Conservation (phyloP, 345 rosid genomes). For the Viola odorata region DNA sequence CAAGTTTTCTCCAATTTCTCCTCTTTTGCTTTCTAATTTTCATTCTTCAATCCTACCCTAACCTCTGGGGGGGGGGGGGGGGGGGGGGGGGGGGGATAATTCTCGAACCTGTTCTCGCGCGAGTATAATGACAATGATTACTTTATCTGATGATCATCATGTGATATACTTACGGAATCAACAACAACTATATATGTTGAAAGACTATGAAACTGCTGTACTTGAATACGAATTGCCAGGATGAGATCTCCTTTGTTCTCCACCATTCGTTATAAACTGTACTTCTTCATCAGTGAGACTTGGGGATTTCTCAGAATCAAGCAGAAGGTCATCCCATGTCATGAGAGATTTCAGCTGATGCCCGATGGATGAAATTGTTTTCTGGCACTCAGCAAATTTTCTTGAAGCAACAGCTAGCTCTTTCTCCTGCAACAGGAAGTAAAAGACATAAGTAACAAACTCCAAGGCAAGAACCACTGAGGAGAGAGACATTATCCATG, state of each 20-base stretch:
- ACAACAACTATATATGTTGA: conserved; percentile 5
- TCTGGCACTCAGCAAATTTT: conserved; percentile 79
- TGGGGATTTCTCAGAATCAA: conserved; percentile 29
- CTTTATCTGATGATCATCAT: conserved; percentile 4
- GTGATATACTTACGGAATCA: background rate
- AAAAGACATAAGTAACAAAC: background rate
- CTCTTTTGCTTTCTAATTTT: background rate
- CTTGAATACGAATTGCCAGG: conserved; percentile 11
- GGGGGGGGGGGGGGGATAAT: conserved; percentile 15
- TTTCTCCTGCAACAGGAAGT: conserved; percentile 41
- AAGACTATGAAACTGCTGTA: conserved; percentile 8
- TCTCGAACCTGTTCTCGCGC: conserved; percentile 17
- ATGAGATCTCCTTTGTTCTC: conserved; percentile 5
- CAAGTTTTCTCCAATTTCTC: background rate
- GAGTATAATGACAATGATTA: conserved; percentile 1
- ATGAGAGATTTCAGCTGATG: conserved; percentile 58
- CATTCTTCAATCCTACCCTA: conserved; percentile 11
- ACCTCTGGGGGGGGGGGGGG: conserved; percentile 20
- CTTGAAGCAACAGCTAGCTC: conserved; percentile 64
- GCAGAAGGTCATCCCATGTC: conserved; percentile 48
- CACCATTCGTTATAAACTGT: conserved; percentile 10
- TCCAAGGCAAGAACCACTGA: background rate
- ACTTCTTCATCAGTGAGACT: conserved; percentile 17
- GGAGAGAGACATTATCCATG: too few species aligned
- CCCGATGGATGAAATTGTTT: conserved; percentile 69